Conservation (phyloP, 768 basidiomycete species). For the Lactarius evosmus region DNA sequence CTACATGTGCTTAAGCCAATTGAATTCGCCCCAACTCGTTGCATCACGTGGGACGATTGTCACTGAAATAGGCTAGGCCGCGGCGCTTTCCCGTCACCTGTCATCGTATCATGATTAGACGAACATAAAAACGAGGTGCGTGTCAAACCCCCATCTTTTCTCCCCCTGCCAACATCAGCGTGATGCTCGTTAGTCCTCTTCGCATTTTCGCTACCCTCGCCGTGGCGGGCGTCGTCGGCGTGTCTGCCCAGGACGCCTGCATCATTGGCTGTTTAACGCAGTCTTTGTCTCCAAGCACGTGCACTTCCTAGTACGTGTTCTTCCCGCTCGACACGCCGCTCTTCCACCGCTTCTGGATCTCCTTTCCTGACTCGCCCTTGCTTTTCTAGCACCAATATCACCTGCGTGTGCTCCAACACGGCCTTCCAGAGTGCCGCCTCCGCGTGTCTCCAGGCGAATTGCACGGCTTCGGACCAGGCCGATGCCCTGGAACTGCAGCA, state of each 20-base stretch:
- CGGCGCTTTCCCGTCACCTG: no score
- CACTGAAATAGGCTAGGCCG: no score
- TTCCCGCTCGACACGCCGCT: neutral
- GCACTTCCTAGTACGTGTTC: neutral
- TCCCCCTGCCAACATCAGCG: neutral
- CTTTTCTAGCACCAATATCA: slow-evolving; percentile 36
- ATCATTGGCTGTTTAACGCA: neutral
- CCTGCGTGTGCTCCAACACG: slow-evolving; percentile 40
- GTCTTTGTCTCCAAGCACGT: neutral
- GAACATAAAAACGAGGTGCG: neutral
- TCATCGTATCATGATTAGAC: no score
- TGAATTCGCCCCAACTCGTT: no score
- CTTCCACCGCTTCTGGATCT: neutral
- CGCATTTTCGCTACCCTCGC: neutral
- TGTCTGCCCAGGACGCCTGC: slow-evolving; percentile 10
- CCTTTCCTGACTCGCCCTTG: neutral
- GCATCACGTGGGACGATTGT: no score
- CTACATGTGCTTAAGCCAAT: no score
- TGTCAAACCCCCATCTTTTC: neutral
- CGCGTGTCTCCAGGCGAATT: slow-evolving; percentile 37
- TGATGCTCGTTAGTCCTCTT: slow-evolving; percentile 6
- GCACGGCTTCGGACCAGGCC: slow-evolving; percentile 33
- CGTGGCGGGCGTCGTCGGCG: neutral
- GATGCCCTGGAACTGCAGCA: slow-evolving; percentile 36
- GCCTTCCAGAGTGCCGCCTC: slow-evolving; percentile 37